Evolutionary conservation across 768 basidiomycete species (phyloP), one percentile per base, ranked within the genome.

Genomic region (Strobilomyces dryophilus): DNA sequence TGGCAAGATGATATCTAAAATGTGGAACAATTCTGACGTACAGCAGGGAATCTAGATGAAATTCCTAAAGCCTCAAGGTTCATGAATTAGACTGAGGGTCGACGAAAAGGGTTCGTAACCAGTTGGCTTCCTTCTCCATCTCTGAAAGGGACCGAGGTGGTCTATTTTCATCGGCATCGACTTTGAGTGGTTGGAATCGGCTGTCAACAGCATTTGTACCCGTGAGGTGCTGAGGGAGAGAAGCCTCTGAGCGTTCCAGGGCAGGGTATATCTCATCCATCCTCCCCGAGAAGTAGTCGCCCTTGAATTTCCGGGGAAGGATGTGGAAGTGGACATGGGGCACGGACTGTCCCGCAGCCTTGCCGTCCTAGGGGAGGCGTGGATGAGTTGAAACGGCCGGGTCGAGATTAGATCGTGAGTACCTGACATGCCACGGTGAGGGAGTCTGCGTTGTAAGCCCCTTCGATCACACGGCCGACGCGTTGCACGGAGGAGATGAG

Each of bases 261-360:
- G 78, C 84, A 4, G 87, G 88, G 69, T 97, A 92, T 39, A 92
- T 69, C n/a, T 81, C 81, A 66, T 92, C 88, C 61, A 83, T 87
- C 49, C 72, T 73, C 12, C 66, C 72, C 18, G 80, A 74, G 65
- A 89, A 92, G 20, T 70, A 73, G 69, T 92, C 89, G 11, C 85
- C 85, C 44, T 73, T 75, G 31, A 78, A 72, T 63, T 84, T 84
- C 2, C 95, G 83, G 20, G 97, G 97, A 5, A 99, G 72, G 27
- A 98, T 71, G 66, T 99, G 97, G 60, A 97, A 87, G 70, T 99
- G 97, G n/a, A 98, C 92, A 65, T 98, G 97, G 15, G 70, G 65
- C 40, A 73, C 59, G 6, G 79, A 79, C 69, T 88, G 86, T 0
- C 93, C 94, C 1, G 94, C 89, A 14, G 88, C 89, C 55, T 77